Evolutionary conservation across 805 yeast species (phyloP).

Genomic region (Starmerella stellata): DNA sequence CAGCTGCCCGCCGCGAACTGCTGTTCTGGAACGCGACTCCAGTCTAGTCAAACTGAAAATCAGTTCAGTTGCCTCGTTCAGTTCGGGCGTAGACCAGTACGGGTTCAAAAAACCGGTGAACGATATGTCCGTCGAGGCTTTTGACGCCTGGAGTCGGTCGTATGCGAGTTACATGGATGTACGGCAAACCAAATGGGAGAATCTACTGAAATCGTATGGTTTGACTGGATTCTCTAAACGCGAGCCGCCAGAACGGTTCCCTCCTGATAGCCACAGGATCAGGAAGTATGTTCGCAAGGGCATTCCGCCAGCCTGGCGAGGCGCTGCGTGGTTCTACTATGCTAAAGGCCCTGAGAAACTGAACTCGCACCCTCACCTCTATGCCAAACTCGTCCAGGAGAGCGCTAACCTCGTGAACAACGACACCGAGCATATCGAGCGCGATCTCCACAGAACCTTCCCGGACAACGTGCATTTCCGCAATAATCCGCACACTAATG

Average conservation of each 20-base stretch:
- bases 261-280: slow-evolving; percentile 24
- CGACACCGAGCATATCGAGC: slow-evolving; percentile 82
- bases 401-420: slow-evolving; percentile 38
- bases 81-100: slow-evolving; percentile 40
- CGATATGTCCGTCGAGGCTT: slow-evolving; percentile 35
- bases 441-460: slow-evolving; percentile 84
- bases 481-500: slow-evolving; percentile 23
- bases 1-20: too few species aligned
- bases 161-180: slow-evolving; percentile 47
- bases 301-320: slow-evolving; percentile 94
- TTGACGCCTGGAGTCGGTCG: slow-evolving; percentile 56
- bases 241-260: slow-evolving; percentile 24
- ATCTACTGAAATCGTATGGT: slow-evolving; percentile 50
- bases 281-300: slow-evolving; percentile 77
- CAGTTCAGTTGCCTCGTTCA: slow-evolving; percentile 5
- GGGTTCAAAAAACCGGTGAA: slow-evolving; percentile 62
- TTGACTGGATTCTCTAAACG: too few species aligned
- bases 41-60: too few species aligned
- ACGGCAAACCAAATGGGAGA: slow-evolving; percentile 62
- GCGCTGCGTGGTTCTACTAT: slow-evolving; percentile 90
- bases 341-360: slow-evolving; percentile 67
- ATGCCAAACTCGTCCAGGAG: slow-evolving; percentile 46
- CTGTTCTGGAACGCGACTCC: too few species aligned
- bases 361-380: slow-evolving; percentile 53
- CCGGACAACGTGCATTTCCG: slow-evolving; percentile 82